Conservation (phyloP, 1,284 basidiomycete species). For the Volvariella surrecta region DNA sequence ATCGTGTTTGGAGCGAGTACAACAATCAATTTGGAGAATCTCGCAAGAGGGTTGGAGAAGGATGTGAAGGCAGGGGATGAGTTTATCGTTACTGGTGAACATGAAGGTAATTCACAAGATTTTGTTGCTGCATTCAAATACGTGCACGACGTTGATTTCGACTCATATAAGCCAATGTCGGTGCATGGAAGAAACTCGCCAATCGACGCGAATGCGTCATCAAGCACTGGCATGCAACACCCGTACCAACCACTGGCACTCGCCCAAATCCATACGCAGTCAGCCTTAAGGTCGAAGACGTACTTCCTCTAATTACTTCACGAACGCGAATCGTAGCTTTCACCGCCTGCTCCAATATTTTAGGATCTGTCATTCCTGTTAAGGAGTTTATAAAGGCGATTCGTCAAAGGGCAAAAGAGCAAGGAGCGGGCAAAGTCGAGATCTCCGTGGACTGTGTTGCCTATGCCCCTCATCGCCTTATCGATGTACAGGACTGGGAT, state of each 20-base stretch:
- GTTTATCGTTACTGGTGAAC: conserved; percentile 68
- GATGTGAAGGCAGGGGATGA: conserved; percentile 54
- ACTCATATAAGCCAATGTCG: conserved; percentile 51
- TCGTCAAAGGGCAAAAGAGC: conserved; percentile 37
- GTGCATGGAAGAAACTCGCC: conserved; percentile 72
- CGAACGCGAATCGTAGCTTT: conserved; percentile 70
- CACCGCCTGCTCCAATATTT: conserved; percentile 69
- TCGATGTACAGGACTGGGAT: conserved; percentile 69
- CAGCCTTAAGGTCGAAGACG: conserved; percentile 44
- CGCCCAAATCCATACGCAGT: conserved; percentile 60
- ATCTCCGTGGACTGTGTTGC: conserved; percentile 72
- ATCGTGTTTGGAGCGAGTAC: conserved; percentile 62
- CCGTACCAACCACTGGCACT: conserved; percentile 32
- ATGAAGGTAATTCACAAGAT: conserved; percentile 64
- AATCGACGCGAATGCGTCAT: conserved; percentile 43
- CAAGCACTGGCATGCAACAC: conserved; percentile 51
- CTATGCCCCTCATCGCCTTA: conserved; percentile 64
- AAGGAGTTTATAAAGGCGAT: conserved; percentile 45
- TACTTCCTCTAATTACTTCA: conserved; percentile 51
- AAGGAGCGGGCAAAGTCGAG: conserved; percentile 55
- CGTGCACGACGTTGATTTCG: conserved; percentile 2
- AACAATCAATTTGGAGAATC: conserved; percentile 59
- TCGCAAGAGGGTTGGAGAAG: conserved; percentile 48
- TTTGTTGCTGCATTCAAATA: not conserved
- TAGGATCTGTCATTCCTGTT: conserved; percentile 61